A percentile compares a stretch with the other conserved stretches of the same genome.
phyloP scores from a whole-genome alignment of 2,329 filamentous ascomycete genomes.

The Sporothrix brasiliensis region DNA sequence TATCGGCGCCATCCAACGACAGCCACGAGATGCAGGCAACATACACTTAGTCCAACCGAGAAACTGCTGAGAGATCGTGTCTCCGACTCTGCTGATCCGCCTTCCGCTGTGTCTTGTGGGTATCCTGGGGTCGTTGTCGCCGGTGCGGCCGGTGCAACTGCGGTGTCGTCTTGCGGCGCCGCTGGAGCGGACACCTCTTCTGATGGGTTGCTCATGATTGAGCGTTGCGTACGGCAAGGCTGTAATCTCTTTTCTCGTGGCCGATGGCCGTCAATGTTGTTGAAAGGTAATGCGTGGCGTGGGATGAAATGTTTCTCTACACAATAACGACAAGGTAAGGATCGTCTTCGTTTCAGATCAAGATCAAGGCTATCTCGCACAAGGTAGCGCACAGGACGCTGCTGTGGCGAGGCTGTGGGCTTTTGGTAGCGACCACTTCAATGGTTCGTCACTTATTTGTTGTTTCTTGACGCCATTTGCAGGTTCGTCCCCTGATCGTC shows the following conservation, averaged over 20 bases:
- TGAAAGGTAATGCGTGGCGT: too few relatives aligned
- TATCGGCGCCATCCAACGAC: too few relatives aligned
- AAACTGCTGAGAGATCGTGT: constrained; percentile 28
- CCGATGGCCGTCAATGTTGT: background rate
- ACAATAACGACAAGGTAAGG: too few relatives aligned
- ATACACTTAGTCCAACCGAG: constrained; percentile 32
- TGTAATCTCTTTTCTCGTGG: background rate
- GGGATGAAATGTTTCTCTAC: too few relatives aligned
- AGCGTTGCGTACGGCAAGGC: background rate
- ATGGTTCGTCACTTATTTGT: background rate
- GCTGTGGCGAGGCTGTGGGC: constrained; percentile 8
- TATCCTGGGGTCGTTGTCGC: background rate
- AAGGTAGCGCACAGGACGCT: background rate
- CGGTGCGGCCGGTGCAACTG: background rate
- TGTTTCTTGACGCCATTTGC: background rate
- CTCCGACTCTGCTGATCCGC: constrained; percentile 5
- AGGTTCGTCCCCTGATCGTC: constrained; percentile 13
- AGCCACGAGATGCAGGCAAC: background rate
- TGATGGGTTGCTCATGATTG: background rate
- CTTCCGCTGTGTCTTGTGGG: constrained; percentile 6
- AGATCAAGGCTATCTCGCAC: background rate
- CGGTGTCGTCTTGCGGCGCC: background rate
- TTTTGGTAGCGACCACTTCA: background rate
- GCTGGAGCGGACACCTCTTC: background rate
- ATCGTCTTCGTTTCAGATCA: too few relatives aligned